A percentile compares a stretch with the other conserved stretches of the same genome.
phyloP scores from a whole-genome alignment of 1,284 basidiomycete species.

The Trichosporon faecale region DNA sequence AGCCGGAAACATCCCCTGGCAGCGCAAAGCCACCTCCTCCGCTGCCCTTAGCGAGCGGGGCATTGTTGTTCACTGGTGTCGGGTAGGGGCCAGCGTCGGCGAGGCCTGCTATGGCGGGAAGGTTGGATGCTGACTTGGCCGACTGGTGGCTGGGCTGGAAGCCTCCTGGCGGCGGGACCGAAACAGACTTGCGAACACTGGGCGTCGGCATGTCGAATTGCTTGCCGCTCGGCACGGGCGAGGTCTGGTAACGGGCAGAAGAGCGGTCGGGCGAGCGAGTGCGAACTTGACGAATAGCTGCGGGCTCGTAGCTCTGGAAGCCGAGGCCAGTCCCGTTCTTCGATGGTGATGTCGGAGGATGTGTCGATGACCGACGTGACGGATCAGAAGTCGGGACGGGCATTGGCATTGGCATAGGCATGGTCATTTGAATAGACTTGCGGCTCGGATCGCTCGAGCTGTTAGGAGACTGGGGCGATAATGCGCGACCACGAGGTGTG shows the following conservation, averaged over 20 bases:
- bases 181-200: background rate
- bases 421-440: constrained; percentile 5
- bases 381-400: constrained; percentile 2
- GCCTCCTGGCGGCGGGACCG: background rate
- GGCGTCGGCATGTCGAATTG: constrained; percentile 9
- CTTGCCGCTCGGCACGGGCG: constrained; percentile 2
- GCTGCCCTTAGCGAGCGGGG: constrained; percentile 7
- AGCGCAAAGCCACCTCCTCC: background rate
- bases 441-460: background rate
- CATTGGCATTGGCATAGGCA: constrained; percentile 14
- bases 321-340: constrained; percentile 1
- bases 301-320: constrained; percentile 2
- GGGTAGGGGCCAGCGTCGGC: constrained; percentile 46
- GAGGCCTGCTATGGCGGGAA: constrained; percentile 44
- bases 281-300: background rate
- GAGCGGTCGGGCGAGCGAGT: constrained; percentile 7
- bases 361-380: background rate
- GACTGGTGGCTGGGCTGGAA: constrained; percentile 28
- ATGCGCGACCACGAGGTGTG: background rate
- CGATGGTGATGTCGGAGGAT: background rate
- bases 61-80: constrained; percentile 13
- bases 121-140: constrained; percentile 40
- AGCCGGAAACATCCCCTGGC: background rate
- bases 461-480: background rate
- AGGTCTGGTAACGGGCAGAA: background rate